A percentile compares a stretch with the other conserved stretches of the same genome.
phyloP scores from a whole-genome alignment of 768 basidiomycete genomes.

The Multifurca ochricompacta region DNA sequence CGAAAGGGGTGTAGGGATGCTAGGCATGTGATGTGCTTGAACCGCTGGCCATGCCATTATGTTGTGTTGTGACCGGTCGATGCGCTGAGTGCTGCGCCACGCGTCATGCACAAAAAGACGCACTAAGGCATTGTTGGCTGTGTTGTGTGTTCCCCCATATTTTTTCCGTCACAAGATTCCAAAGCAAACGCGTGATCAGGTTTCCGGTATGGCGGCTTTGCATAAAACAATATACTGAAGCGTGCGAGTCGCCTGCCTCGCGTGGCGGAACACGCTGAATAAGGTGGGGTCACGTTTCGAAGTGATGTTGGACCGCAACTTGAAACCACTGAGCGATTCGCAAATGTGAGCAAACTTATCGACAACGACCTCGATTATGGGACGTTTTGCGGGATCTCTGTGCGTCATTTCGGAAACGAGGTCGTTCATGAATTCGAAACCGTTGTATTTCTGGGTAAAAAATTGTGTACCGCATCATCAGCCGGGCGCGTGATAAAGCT shows the following conservation, averaged over 20 bases:
- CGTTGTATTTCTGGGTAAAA: conserved; percentile 13
- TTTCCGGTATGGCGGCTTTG: not conserved
- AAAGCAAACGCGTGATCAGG: not conserved
- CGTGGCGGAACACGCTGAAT: not conserved
- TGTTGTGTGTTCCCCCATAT: not conserved
- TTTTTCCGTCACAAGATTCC: not conserved
- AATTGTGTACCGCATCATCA: not conserved
- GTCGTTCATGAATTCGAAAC: conserved; percentile 13
- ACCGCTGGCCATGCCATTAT: no score
- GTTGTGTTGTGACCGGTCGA: no score
- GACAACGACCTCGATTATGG: conserved; percentile 33
- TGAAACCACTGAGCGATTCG: conserved; percentile 24
- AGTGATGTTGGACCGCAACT: conserved; percentile 24
- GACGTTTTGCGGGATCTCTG: conserved; percentile 29
- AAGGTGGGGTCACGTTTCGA: not conserved
- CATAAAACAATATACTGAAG: not conserved
- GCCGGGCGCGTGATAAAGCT: not conserved
- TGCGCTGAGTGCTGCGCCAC: no score
- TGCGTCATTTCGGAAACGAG: conserved; percentile 31
- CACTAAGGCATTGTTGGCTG: no score
- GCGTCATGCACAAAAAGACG: no score
- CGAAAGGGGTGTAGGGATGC: no score
- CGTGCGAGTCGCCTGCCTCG: conserved; percentile 1
- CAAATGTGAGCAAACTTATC: conserved; percentile 27
- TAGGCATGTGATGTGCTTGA: no score